Evolutionary conservation across 2,329 filamentous ascomycete species (phyloP).

Genomic region (Nigrospora osmanthi): DNA sequence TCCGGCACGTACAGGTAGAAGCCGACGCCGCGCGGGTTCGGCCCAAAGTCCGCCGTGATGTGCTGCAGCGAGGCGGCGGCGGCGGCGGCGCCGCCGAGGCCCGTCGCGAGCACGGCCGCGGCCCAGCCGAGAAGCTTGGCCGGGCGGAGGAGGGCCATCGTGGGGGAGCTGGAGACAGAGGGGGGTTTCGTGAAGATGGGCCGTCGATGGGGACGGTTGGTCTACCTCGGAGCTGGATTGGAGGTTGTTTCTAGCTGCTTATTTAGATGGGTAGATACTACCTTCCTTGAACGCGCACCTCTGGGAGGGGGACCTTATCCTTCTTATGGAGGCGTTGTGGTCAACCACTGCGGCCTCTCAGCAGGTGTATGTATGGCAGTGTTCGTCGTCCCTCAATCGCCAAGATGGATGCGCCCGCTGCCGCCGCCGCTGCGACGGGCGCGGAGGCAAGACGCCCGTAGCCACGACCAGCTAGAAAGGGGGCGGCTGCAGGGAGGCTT

Average conservation of each 20-base stretch:
- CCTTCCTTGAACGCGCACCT: too few species aligned
- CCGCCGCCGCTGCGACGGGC: neutral
- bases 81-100: neutral
- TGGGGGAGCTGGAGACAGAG: too few species aligned
- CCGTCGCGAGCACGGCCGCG: neutral
- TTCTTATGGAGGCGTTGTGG: too few species aligned
- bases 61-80: conserved; percentile 17
- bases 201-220: too few species aligned
- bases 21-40: conserved; percentile 40
- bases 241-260: too few species aligned
- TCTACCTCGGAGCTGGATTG: too few species aligned
- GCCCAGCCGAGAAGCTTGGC: neutral
- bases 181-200: too few species aligned
- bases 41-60: conserved; percentile 23
- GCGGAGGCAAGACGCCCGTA: conserved; percentile 2
- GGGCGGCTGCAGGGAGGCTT: neutral
- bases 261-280: too few species aligned
- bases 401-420: neutral
- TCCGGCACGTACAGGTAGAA: conserved; percentile 46
- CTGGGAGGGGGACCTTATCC: too few species aligned
- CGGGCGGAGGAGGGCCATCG: neutral
- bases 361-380: too few species aligned
- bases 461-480: conserved; percentile 1
- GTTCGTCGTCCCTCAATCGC: too few species aligned
- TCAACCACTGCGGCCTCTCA: too few species aligned